Evolutionary conservation across 2,329 filamentous ascomycete genomes (phyloP), one percentile per base, ranked within the genome.

Genomic region (Xylariales sp.): DNA sequence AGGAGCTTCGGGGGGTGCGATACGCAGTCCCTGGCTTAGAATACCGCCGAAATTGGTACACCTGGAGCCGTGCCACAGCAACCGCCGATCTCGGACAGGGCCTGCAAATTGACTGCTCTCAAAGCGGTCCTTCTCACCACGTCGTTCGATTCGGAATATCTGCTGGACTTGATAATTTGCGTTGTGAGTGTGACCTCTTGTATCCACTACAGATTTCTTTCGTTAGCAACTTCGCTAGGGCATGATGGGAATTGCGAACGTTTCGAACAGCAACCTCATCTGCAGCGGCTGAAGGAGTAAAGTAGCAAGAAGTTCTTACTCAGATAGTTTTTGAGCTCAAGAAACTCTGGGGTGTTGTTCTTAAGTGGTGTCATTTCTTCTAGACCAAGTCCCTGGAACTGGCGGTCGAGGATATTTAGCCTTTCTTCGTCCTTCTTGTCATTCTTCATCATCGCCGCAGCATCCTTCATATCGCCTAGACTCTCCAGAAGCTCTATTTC

Each of bases 51-150:
- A 95, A 58, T 95, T 95, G 37, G 86, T 93, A 21, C 73, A 76
- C 23, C 88, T 81, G 13, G 85, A 90, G 13, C 89, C 88, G 56
- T 95, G 89, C 89, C 89, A 95, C 3, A 95, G 72, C 2, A 95
- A 77, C 14, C 86, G 79, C 17, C 84, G 78, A 55, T 93, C 77
- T 33, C 71, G 64, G 8, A 70, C 56, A 33, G 72, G 52, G 2
- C 66, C 70, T 16, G 74, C 60, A 42, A 70, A 81, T 6, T 57
- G 37, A 29, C 74, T 78, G 29, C 73, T 62, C 5, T 78, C 61
- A 52, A 91, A 90, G 2, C 85, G 81, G 1, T 80, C 73, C 6
- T 68, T 62, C 60, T 95, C 89, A 29, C 85, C 85, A 13, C 76
- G 56, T 2, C 89, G 81, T 54, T 89, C 80, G 46, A 95, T 85